A percentile compares a stretch with the other conserved stretches of the same genome.
These are phyloP conservation scores for Arabidopsis hybrid DNA, from an alignment of 441 rosid genomes.

Conservation along the genomic window DNA sequence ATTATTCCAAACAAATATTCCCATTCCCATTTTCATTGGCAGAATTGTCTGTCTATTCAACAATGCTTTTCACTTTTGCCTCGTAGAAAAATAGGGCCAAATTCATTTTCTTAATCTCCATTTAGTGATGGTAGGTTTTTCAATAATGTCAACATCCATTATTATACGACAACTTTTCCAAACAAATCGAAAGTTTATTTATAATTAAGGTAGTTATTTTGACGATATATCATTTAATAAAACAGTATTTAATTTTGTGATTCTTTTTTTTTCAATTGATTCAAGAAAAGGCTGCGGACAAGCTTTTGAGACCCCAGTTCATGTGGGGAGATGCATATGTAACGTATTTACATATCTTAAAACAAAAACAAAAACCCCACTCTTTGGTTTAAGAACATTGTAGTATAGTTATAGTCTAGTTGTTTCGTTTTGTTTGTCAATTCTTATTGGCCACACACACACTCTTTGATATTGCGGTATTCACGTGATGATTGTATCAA, in stretches of 20 bases:
- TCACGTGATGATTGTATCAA: slow-evolving; percentile 30
- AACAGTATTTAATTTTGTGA: not conserved
- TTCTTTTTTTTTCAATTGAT: not conserved
- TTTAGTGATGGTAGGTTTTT: not conserved
- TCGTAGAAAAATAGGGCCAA: not conserved
- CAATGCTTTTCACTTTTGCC: not conserved
- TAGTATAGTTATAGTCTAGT: not conserved
- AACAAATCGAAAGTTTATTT: not conserved
- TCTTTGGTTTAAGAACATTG: not conserved
- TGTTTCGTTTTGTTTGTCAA: slow-evolving; percentile 21
- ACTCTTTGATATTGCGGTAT: slow-evolving; percentile 15
- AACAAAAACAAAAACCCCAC: not conserved
- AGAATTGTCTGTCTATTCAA: not conserved
- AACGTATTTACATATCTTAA: slow-evolving; percentile 1
- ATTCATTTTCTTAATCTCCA: not conserved
- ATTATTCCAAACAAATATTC: slow-evolving; percentile 5
- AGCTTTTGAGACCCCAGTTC: not conserved
- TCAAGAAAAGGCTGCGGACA: not conserved
- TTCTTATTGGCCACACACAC: slow-evolving; percentile 12
- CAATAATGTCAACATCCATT: not conserved
- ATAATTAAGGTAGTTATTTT: not conserved
- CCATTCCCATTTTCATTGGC: not conserved
- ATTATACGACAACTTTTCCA: not conserved
- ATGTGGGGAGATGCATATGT: not conserved
- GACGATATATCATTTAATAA: not conserved